Base-by-base conservation (phyloP, 768 basidiomycete species). In the Pholiota microspora region DNA sequence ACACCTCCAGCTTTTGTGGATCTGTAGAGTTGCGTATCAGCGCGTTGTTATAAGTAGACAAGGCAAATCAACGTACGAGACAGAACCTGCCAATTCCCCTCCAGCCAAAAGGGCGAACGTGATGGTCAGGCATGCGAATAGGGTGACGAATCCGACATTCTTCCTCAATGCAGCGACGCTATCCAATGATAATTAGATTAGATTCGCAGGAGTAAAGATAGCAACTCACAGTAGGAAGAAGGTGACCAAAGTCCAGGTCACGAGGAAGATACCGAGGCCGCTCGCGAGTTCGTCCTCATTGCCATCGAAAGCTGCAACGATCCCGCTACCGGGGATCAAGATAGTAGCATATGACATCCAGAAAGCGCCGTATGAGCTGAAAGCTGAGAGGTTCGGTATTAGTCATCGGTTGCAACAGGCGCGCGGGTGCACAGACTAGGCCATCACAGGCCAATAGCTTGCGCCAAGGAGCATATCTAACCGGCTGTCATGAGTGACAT, bases 291-390 rank as follows among this genome's bases (percentile, higher is more conserved):
- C 78, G 0, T 64, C 15, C 0, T 51, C 47, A n/a, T 55, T 58
- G 0, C n/a, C n/a, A n/a, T 50, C 59, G 63, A 85, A 93, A 0
- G 90, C 80, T 0, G 75, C 65, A 4, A 60, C 9, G 44, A 93
- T 77, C 12, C 90, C 90, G 3, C 79, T 80, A 24, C 79, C 77
- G 2, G 92, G 92, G 45, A 91, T 78, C 64, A 87, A 69, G 61
- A 94, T 84, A 0, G 81, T 74, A 3, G 83, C 89, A 46, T 83
- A 94, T 4, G 91, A 91, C 73, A 94, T 74, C 92, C 92, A 94
- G 77, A 94, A 94, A 2, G 85, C 88, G 21, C 92, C 92, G 57
- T 88, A 94, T 1, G 86, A 87, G 0, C 83, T 76, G 77, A 93
- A 94, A 0, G 90, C 91, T 89, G 61, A 25, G 29, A 58, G 35